phyloP scores from a whole-genome alignment of 257 asterid species.

The Solanum chilense region DNA sequence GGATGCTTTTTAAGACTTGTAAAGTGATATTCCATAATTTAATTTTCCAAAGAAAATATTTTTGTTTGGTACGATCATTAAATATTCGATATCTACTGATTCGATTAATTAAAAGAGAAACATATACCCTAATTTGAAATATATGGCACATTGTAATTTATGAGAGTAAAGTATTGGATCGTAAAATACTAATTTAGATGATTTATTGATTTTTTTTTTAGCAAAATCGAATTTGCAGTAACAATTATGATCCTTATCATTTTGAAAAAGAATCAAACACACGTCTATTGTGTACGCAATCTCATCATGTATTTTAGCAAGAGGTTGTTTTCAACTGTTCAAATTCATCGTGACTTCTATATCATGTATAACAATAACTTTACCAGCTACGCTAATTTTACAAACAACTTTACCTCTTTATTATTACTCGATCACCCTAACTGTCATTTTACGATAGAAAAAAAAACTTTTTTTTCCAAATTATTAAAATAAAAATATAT shows the following conservation, averaged over 20 bases:
- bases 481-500: not conserved
- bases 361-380: no score
- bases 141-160: no score
- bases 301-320: not conserved
- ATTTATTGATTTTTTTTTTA: no score
- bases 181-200: no score
- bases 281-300: not conserved
- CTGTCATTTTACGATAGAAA: not conserved
- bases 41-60: not conserved
- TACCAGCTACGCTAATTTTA: not conserved
- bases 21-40: not conserved
- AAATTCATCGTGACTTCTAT: no score
- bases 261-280: not conserved
- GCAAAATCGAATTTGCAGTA: no score
- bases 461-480: not conserved
- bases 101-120: no score
- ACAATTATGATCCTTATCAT: no score
- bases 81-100: not conserved
- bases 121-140: no score
- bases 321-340: not conserved
- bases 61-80: not conserved
- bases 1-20: not conserved
- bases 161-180: no score
- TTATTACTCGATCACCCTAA: not conserved
- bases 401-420: not conserved